These are phyloP conservation scores for Sphaerobolus stellatus DNA, from an alignment of 1,284 basidiomycete genomes.

Conservation along the genomic window DNA sequence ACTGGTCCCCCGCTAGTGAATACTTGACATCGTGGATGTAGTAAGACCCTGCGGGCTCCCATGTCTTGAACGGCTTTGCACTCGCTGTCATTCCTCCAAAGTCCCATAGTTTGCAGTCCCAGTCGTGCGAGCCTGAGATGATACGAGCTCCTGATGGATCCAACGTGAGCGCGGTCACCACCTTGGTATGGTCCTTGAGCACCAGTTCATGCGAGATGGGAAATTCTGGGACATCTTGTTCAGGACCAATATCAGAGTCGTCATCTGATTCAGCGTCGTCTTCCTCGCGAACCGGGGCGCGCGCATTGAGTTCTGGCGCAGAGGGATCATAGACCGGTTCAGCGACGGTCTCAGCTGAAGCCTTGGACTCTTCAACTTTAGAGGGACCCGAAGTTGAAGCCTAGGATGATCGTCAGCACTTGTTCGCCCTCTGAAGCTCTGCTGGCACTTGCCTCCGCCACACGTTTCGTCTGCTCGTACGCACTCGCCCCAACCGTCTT, in stretches of 20 bases:
- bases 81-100: constrained; percentile 96
- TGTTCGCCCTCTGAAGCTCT: not conserved
- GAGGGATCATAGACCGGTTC: constrained; percentile 13
- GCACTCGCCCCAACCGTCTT: constrained; percentile 62
- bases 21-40: constrained; percentile 90
- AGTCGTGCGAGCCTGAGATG: constrained; percentile 91
- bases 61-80: constrained; percentile 91
- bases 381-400: not conserved
- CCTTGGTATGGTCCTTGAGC: constrained; percentile 93
- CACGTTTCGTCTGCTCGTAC: constrained; percentile 73
- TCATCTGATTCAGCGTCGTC: constrained; percentile 39
- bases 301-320: constrained; percentile 19
- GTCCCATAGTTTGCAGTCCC: constrained; percentile 98
- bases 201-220: constrained; percentile 86
- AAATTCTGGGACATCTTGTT: constrained; percentile 55
- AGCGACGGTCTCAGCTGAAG: not conserved
- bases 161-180: constrained; percentile 87
- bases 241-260: constrained; percentile 46
- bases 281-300: constrained; percentile 24
- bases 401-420: not conserved
- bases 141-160: constrained; percentile 93
- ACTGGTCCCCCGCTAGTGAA: constrained; percentile 80
- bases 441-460: constrained; percentile 34
- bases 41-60: constrained; percentile 92
- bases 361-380: not conserved